Conservation (phyloP, 2,329 filamentous ascomycete genomes). For the Ophiosphaerella narmari region DNA sequence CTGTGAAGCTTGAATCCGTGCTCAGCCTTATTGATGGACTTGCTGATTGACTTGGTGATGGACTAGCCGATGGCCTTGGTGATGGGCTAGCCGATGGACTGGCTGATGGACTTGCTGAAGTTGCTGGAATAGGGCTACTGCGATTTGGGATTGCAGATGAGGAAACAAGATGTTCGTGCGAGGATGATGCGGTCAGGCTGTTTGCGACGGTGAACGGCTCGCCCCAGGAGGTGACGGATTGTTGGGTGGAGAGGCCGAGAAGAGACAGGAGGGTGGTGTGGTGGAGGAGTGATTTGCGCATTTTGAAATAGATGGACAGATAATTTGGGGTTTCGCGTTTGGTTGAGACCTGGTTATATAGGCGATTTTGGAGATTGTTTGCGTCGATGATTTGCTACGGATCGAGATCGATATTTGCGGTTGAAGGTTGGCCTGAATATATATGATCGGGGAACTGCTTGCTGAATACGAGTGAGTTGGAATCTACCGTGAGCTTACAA, state of each 20-base stretch:
- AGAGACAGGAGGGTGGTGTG: slow-evolving; percentile 16
- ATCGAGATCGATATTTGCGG: no score
- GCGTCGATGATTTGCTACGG: no score
- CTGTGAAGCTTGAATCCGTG: background rate
- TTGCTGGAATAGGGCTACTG: background rate
- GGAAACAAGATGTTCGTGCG: slow-evolving; percentile 2
- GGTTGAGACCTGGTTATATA: no score
- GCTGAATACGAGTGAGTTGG: no score
- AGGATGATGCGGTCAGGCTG: background rate
- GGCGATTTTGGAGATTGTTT: background rate
- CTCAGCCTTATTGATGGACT: background rate
- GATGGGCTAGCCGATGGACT: no score
- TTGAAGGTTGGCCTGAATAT: no score
- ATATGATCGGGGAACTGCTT: no score
- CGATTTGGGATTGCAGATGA: background rate
- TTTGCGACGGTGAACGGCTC: slow-evolving; percentile 20
- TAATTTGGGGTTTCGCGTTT: no score
- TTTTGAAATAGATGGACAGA: slow-evolving; percentile 1
- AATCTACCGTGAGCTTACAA: no score
- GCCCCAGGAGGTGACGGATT: slow-evolving; percentile 16
- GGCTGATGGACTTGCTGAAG: background rate
- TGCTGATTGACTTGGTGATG: no score
- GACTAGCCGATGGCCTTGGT: no score
- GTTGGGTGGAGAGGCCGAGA: slow-evolving; percentile 10
- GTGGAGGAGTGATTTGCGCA: slow-evolving; percentile 12